Evolutionary conservation across 2,329 filamentous ascomycete genomes (phyloP).

Genomic region (Leptosphaerulina australis): DNA sequence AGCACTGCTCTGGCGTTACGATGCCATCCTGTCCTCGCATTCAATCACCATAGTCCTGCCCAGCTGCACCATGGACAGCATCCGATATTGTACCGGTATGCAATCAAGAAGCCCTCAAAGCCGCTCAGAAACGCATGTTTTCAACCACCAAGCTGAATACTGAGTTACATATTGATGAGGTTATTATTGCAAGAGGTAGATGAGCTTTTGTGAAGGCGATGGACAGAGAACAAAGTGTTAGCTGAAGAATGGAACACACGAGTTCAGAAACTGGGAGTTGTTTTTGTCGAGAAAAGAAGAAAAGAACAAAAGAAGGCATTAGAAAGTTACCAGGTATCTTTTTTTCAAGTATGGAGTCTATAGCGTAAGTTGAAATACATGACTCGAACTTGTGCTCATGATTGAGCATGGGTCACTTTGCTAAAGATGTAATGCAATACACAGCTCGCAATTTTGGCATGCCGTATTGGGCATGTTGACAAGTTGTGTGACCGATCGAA

Average conservation of each 20-base stretch:
- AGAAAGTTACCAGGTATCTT: conserved; percentile 17
- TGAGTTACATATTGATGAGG: conserved; percentile 15
- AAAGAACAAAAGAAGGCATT: background rate
- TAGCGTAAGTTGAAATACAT: background rate
- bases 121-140: conserved; percentile 18
- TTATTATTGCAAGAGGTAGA: conserved; percentile 7
- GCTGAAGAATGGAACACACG: conserved; percentile 16
- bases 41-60: conserved; percentile 13
- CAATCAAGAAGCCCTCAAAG: conserved; percentile 4
- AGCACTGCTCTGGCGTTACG: conserved; percentile 13
- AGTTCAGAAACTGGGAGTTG: conserved; percentile 14
- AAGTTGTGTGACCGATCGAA: too few species aligned
- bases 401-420: too few species aligned
- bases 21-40: conserved; percentile 8
- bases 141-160: conserved; percentile 15
- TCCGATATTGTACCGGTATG: conserved; percentile 3
- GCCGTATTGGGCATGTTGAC: too few species aligned
- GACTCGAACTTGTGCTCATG: too few species aligned
- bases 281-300: conserved; percentile 8
- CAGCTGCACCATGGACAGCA: conserved; percentile 17
- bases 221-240: conserved; percentile 13
- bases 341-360: conserved; percentile 18
- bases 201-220: conserved; percentile 20
- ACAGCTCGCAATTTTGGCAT: too few species aligned
- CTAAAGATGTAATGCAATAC: too few species aligned